These are phyloP conservation scores for Aureobasidium sp. DNA, from an alignment of 2,329 filamentous ascomycete species.

Conservation along the genomic window DNA sequence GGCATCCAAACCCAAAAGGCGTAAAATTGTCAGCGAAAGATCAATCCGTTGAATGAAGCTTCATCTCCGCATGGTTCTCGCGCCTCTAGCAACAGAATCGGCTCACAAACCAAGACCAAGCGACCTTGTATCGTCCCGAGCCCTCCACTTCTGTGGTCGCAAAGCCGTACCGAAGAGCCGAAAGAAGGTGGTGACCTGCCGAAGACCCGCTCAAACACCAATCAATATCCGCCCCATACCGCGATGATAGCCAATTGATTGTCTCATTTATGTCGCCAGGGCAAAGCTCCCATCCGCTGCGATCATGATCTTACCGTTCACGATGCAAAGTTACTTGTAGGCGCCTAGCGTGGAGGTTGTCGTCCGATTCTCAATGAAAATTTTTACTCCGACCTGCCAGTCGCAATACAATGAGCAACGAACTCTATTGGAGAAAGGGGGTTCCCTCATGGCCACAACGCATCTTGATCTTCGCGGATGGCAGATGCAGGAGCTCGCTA, in stretches of 20 bases:
- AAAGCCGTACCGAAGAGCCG: constrained; percentile 1
- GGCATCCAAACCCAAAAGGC: neutral
- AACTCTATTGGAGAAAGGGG: constrained; percentile 1
- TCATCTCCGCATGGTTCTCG: neutral
- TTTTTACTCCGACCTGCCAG: neutral
- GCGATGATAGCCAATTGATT: neutral
- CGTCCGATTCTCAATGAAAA: neutral
- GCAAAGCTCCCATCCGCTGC: neutral
- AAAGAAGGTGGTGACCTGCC: neutral
- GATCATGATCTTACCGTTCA: constrained; percentile 5
- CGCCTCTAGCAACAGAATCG: neutral
- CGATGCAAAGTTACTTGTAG: neutral
- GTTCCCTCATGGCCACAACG: neutral
- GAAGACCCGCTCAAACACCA: neutral
- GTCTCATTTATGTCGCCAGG: constrained; percentile 5
- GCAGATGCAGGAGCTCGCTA: neutral
- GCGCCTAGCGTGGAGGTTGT: neutral
- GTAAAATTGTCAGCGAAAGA: neutral
- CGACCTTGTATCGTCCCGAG: neutral
- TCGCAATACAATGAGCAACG: neutral
- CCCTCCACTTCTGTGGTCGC: neutral
- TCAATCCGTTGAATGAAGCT: neutral
- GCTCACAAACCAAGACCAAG: neutral
- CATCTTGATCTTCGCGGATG: neutral
- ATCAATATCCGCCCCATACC: neutral